Conservation (phyloP, 106 monocot species). For the Allium cepa region DNA sequence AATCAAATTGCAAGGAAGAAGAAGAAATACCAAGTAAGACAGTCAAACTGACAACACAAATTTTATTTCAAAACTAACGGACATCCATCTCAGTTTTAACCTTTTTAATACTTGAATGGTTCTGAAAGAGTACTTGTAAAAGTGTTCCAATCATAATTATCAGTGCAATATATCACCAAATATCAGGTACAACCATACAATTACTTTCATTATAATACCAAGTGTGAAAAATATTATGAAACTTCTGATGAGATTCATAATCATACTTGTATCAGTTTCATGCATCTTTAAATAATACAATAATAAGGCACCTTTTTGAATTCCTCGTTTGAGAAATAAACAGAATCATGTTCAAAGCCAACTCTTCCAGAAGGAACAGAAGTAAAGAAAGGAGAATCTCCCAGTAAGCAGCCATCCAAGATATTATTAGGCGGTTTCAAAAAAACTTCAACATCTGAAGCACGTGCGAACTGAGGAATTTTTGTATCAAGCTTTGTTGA, state of each 20-base stretch:
- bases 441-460: slow-evolving; percentile 93
- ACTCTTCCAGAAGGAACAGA: slow-evolving; percentile 94
- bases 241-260: too few relatives aligned
- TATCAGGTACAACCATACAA: too few relatives aligned
- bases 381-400: slow-evolving; percentile 82
- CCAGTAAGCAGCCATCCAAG: slow-evolving; percentile 69
- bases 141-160: too few relatives aligned
- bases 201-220: too few relatives aligned
- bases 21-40: not conserved
- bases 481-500: slow-evolving; percentile 95
- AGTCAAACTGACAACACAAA: not conserved
- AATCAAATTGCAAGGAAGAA: not conserved
- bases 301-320: slow-evolving; percentile 60
- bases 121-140: too few relatives aligned
- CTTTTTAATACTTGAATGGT: too few relatives aligned
- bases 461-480: slow-evolving; percentile 79
- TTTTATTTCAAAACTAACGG: not conserved
- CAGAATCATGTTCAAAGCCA: slow-evolving; percentile 55
- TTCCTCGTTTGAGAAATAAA: slow-evolving; percentile 81
- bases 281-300: not conserved
- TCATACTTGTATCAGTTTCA: too few relatives aligned
- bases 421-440: slow-evolving; percentile 55
- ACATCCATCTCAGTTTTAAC: too few relatives aligned
- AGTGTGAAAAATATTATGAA: too few relatives aligned
- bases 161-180: too few relatives aligned